These are phyloP conservation scores for Colletotrichum sp. DNA, from an alignment of 2,329 filamentous ascomycete genomes.

Conservation along the genomic window DNA sequence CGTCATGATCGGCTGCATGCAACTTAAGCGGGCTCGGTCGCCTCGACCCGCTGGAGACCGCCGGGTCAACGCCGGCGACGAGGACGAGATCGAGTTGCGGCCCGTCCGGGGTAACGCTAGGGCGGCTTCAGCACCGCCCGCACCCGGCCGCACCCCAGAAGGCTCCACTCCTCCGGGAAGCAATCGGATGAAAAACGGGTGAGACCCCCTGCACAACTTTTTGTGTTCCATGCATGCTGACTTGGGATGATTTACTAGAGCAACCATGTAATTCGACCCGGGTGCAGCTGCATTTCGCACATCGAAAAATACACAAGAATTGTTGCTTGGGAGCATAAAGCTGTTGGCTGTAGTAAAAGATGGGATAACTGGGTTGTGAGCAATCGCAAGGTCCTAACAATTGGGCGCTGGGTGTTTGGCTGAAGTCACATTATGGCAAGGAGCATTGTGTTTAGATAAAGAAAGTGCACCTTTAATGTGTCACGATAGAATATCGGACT, in stretches of 20 bases:
- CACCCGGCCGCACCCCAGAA: not conserved
- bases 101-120: not conserved
- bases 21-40: accelerated
- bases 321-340: not conserved
- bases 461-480: not conserved
- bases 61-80: too few relatives aligned
- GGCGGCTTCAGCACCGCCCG: not conserved
- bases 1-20: not conserved
- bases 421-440: not conserved
- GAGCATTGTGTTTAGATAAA: not conserved
- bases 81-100: accelerated
- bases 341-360: not conserved
- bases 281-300: not conserved
- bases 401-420: not conserved
- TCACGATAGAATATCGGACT: not conserved
- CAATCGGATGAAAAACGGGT: not conserved
- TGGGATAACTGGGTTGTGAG: not conserved
- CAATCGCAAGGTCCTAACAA: not conserved
- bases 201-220: accelerated
- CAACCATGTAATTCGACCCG: not conserved
- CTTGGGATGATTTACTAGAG: not conserved
- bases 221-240: not conserved
- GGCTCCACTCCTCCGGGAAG: not conserved
- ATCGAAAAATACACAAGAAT: not conserved
- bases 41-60: too few relatives aligned